Percentiles rank a stretch among this genome's conserved stretches.
Evolutionary conservation across 257 asterid genomes (phyloP).

Genomic region (Solanum medicagineum): DNA sequence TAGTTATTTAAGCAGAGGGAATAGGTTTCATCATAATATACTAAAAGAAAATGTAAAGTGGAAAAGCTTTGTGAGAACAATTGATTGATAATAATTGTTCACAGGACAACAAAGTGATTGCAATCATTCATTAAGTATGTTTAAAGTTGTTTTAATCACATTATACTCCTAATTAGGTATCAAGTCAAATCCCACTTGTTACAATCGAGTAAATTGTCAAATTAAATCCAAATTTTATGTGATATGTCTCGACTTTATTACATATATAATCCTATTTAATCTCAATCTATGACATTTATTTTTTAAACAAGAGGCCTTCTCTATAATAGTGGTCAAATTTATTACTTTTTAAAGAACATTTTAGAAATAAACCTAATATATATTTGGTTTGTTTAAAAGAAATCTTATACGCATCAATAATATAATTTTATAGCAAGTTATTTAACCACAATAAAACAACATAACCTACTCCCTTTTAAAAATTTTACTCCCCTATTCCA

Average conservation of each 20-base stretch:
- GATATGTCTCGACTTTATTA: background rate
- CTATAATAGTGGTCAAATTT: background rate
- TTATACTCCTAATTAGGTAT: background rate
- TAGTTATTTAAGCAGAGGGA: fast-evolving
- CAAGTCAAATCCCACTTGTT: background rate
- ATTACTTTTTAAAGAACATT: background rate
- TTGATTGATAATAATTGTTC: background rate
- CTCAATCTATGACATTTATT: background rate
- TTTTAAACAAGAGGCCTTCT: background rate
- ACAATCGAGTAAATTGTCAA: background rate
- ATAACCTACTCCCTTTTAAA: background rate
- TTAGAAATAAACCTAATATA: background rate
- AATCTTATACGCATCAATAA: fast-evolving
- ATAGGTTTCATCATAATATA: background rate
- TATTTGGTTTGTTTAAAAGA: background rate
- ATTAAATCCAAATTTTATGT: background rate
- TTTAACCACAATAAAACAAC: background rate
- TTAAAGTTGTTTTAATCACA: background rate
- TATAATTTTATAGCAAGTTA: background rate
- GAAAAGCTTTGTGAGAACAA: background rate
- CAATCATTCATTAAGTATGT: background rate
- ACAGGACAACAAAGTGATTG: background rate
- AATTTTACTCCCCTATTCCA: background rate
- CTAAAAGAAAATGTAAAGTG: background rate
- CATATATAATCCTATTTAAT: background rate